Percentiles rank a stretch among this genome's conserved stretches.
These are phyloP conservation scores for Uronychia setigera DNA, from an alignment of 73 alveolate species.

Conservation along the genomic window DNA sequence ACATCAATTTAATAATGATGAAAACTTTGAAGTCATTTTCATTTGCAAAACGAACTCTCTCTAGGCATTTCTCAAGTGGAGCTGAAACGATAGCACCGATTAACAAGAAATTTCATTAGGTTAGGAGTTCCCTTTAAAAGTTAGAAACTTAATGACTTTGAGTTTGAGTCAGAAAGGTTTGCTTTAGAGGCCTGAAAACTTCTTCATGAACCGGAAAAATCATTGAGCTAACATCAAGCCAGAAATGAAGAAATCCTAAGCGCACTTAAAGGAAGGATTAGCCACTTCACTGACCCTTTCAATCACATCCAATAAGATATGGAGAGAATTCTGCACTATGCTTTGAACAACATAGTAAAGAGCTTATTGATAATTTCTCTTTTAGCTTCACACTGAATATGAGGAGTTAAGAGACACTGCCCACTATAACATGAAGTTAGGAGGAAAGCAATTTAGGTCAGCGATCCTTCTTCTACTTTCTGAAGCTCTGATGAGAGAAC, in stretches of 20 bases:
- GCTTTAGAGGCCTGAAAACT: conserved; percentile 7
- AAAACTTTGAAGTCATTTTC: too few species aligned
- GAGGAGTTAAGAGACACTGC: conserved; percentile 52
- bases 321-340: conserved; percentile 19
- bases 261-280: not conserved
- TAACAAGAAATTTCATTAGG: not conserved
- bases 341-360: conserved; percentile 37
- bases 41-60: too few species aligned
- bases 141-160: conserved; percentile 43
- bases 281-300: conserved; percentile 30
- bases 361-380: not conserved
- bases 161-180: conserved; percentile 31
- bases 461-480: conserved; percentile 53
- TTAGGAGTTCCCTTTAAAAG: not conserved
- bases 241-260: not conserved
- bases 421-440: conserved; percentile 43
- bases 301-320: conserved; percentile 26
- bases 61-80: too few species aligned
- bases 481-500: conserved; percentile 16
- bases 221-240: not conserved
- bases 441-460: conserved; percentile 68
- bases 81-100: too few species aligned
- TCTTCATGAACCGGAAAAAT: not conserved
- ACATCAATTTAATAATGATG: too few species aligned
- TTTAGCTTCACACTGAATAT: conserved; percentile 45